A percentile compares a stretch with the other conserved stretches of the same genome.
phyloP scores from a whole-genome alignment of 169 alveolate species.

The Blepharisma undulans region DNA sequence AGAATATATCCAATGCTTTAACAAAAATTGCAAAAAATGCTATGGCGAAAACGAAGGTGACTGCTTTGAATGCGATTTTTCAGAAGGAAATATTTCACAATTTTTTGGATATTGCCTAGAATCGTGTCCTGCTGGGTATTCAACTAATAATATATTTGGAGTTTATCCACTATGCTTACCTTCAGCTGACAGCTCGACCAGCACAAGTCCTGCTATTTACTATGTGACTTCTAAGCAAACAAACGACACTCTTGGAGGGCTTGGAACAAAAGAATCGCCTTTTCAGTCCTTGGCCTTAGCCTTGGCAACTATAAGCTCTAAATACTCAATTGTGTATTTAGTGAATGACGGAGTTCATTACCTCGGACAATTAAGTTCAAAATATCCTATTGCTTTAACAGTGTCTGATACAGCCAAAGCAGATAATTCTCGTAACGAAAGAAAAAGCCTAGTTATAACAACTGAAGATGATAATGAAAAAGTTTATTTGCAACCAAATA shows the following conservation, averaged over 20 bases:
- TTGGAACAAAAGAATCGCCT: background rate
- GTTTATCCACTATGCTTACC: background rate
- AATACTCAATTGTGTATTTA: background rate
- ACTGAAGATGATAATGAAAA: background rate
- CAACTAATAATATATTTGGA: background rate
- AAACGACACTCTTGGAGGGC: background rate
- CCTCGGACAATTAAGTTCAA: background rate
- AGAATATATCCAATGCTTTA: background rate
- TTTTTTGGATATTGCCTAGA: background rate
- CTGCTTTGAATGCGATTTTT: background rate
- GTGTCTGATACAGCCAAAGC: background rate
- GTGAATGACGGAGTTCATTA: background rate
- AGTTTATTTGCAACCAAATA: background rate
- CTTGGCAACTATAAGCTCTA: background rate
- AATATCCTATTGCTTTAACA: background rate
- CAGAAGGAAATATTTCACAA: background rate
- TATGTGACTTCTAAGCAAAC: background rate
- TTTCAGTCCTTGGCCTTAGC: background rate
- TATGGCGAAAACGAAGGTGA: background rate
- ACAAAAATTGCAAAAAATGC: background rate
- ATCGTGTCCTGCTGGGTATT: background rate
- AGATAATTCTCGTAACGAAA: background rate
- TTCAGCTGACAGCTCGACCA: background rate
- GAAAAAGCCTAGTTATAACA: background rate
- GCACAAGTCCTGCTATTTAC: background rate